Conservation (phyloP, 2,329 filamentous ascomycete species). For the Amesomyces nigricolor region DNA sequence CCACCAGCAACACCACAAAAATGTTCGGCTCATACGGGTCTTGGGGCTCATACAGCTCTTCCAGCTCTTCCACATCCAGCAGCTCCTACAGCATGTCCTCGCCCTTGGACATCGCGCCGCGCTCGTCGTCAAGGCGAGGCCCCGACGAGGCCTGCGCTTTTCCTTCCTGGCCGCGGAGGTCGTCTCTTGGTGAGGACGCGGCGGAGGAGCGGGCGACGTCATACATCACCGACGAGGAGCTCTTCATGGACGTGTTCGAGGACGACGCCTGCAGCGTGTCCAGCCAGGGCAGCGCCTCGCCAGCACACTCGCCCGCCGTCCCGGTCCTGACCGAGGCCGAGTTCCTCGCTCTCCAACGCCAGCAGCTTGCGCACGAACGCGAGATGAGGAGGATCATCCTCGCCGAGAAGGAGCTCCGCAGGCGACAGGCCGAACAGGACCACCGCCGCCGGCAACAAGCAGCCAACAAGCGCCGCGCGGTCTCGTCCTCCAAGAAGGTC, state of each 20-base stretch:
- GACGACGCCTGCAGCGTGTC: constrained; percentile 46
- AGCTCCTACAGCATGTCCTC: constrained; percentile 42
- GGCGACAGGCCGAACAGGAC: constrained; percentile 38
- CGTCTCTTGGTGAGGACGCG: constrained; percentile 43
- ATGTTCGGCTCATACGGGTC: constrained; percentile 44
- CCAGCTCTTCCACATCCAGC: constrained; percentile 29
- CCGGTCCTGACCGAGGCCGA: constrained; percentile 42
- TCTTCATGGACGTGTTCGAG: constrained; percentile 49
- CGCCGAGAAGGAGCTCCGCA: constrained; percentile 51
- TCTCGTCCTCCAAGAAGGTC: constrained; percentile 41
- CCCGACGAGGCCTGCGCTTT: constrained; percentile 48
- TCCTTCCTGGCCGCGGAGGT: constrained; percentile 53
- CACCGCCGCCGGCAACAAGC: constrained; percentile 5
- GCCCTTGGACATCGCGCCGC: constrained; percentile 43
- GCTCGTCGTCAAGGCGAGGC: constrained; percentile 34
- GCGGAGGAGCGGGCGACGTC: constrained; percentile 45
- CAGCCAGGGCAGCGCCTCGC: constrained; percentile 41
- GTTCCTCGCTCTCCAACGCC: constrained; percentile 45
- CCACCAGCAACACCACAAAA: constrained; percentile 14
- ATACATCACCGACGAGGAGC: constrained; percentile 59
- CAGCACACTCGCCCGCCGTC: constrained; percentile 25
- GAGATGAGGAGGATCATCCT: constrained; percentile 47
- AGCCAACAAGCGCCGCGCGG: constrained; percentile 8
- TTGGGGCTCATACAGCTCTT: constrained; percentile 28
- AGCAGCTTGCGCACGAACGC: constrained; percentile 46